Conservation (phyloP, 2,329 filamentous ascomycete genomes). For the Venturia oleaginea region DNA sequence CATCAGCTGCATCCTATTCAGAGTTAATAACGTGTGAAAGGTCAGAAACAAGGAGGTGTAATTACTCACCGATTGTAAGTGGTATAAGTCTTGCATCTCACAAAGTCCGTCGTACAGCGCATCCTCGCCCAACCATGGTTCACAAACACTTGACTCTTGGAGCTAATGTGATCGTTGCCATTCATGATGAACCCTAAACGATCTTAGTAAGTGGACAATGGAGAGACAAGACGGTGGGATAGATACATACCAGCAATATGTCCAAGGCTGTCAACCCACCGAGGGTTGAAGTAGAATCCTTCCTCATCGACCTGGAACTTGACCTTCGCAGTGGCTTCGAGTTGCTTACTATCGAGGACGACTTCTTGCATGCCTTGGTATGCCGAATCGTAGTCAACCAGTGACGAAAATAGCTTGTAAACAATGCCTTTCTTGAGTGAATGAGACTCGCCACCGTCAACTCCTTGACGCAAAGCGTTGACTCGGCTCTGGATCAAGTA, state of each 20-base stretch:
- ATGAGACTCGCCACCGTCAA: background rate
- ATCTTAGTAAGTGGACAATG: background rate
- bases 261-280: constrained; percentile 6
- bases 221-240: constrained; percentile 14
- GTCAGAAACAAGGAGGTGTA: too few species aligned
- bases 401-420: constrained; percentile 20
- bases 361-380: constrained; percentile 21
- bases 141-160: constrained; percentile 50
- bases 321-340: constrained; percentile 18
- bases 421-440: constrained; percentile 14
- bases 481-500: constrained; percentile 20
- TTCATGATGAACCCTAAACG: constrained; percentile 10
- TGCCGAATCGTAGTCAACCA: constrained; percentile 20
- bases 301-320: constrained; percentile 19
- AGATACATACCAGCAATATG: constrained; percentile 14
- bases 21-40: background rate
- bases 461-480: constrained; percentile 13
- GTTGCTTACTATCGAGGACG: constrained; percentile 17
- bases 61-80: constrained; percentile 43
- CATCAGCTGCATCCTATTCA: constrained; percentile 46
- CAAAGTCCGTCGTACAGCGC: constrained; percentile 45
- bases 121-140: constrained; percentile 54
- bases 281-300: constrained; percentile 15
- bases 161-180: constrained; percentile 36
- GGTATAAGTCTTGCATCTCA: constrained; percentile 44